Base-by-base conservation (phyloP, 1,139 yeast species). In the Yamadazyma trypodendri region DNA sequence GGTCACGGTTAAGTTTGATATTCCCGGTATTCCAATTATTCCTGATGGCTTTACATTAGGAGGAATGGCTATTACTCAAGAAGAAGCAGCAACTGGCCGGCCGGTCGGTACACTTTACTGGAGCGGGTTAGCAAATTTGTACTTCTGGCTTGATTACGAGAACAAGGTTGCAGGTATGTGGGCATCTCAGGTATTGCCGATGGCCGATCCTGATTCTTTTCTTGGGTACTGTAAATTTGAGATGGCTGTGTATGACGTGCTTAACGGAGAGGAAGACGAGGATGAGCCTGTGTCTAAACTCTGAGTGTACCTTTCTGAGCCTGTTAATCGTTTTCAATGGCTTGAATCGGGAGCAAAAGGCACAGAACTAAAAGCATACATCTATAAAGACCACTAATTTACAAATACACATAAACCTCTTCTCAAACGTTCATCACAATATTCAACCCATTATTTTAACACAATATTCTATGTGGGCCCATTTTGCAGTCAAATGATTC, bases 21-120 rank as follows among this genome's bases (percentile, higher is more conserved):
- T 46, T 2, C 47, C 49, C 5, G 51, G 48, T 4, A 12, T 45
- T 3, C 55, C 57, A 3, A 44, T 46, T n/a, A 78, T 81, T 31
- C 92, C 92, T 18, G 84, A 82, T 47, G 97, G 96, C 2, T 90
- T 79, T 58, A 79, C 83, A 44, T 68, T 92, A 54, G 79, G 81
- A 55, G 84, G 84, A 18, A 84, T 84, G 60, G 80, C 81, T 18
- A 87, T 86, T 55, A 85, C 94, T 11, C 51, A 43, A 28, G 57
- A 58, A 32, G 45, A 46, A 2, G 44, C 61, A 15, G 58, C 63
- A 1, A 60, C 70, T 1, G 79, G 79, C 2, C 55, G 77, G 42
- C 68, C 73, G 1, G 46, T 49, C 11, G 68, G 70, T 0, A 48
- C 69, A 4, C 45, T 65, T 15, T 65, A 63, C 46, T 74, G 79